Base-by-base conservation (phyloP, 495 filamentous ascomycete species). In the Penicillium arizonense region DNA sequence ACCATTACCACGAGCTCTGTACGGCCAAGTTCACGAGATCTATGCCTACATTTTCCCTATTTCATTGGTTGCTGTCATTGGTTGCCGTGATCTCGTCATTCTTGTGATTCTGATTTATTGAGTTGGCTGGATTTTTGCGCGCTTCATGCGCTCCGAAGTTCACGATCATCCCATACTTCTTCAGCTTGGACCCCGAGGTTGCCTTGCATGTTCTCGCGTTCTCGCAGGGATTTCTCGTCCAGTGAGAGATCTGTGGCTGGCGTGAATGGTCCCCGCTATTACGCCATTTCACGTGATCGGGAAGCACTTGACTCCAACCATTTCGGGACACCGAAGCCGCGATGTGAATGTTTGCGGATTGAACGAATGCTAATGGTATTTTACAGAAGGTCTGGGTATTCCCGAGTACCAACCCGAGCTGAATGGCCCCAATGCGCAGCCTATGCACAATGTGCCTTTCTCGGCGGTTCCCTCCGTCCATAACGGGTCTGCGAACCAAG, bases 281-380 rank as follows among this genome's bases (percentile, higher is more conserved):
- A 63, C 70, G 70, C 66, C 62, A 76, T 71, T 61, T 46, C 72
- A 76, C 73, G 73, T 76, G 72, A 76, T 57, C 30, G 5, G 16
- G 18, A 38, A 36, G 32, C 24, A 23, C 26, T 8, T 14, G 38
- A 42, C 39, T 16, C 36, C 40, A 51, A 39, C 38, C 52, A 35
- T 10, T 47, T 49, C 47, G 47, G 49, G 33, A 53, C 14, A 57
- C 38, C 44, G 48, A 55, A 32, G 32, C 11, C 21, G 44, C 42
- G 47, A 59, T 44, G 50, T 48, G 33, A 34, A 54, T 55, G 24
- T 13, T 24, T 24, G 41, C 36, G 42, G 39, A 50, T 47, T 43
- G 34, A 43, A 24, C 32, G 12, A 21, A 50, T 53, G 58, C 60
- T 66, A 61, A 63, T 41, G 10, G 18, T 34, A 41, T 38, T 39